phyloP scores from a whole-genome alignment of 495 filamentous ascomycete species.

The Podospora bellae-mahoneyi region DNA sequence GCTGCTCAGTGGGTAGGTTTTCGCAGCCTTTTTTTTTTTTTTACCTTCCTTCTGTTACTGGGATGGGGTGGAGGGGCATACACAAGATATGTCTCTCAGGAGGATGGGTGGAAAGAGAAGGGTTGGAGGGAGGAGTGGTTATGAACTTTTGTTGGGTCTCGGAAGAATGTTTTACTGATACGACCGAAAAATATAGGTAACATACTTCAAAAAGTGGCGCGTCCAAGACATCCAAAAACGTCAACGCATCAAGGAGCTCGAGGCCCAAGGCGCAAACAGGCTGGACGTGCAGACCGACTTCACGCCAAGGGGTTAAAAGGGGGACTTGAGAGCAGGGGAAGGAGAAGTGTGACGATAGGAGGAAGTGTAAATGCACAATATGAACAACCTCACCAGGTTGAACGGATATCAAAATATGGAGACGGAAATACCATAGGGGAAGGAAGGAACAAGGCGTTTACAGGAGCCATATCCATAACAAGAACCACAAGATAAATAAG shows the following conservation, averaged over 20 bases:
- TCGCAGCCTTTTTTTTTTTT: not conserved
- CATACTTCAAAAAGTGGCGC: conserved; percentile 94
- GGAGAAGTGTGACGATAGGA: not conserved
- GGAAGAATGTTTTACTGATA: not conserved
- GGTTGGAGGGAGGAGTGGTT: not conserved
- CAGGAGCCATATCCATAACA: not conserved
- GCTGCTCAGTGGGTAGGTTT: conserved; percentile 42
- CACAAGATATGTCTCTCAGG: too few relatives aligned
- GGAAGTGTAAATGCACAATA: not conserved
- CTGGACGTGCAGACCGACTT: conserved; percentile 42
- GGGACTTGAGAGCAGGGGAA: not conserved
- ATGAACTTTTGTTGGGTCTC: too few relatives aligned
- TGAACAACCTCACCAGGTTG: not conserved
- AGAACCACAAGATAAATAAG: not conserved
- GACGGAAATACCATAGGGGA: not conserved
- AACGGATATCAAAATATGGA: not conserved
- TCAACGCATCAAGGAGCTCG: conserved; percentile 70
- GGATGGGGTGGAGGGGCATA: too few relatives aligned
- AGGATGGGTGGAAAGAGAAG: too few relatives aligned
- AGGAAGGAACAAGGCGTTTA: not conserved
- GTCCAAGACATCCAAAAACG: conserved; percentile 88
- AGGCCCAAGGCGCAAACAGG: conserved; percentile 71
- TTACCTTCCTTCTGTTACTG: too few relatives aligned
- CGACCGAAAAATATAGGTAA: conserved; percentile 57
- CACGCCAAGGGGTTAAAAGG: conserved; percentile 21